Evolutionary conservation across 1,284 basidiomycete genomes (phyloP).

Genomic region (Malassezia cuniculi): DNA sequence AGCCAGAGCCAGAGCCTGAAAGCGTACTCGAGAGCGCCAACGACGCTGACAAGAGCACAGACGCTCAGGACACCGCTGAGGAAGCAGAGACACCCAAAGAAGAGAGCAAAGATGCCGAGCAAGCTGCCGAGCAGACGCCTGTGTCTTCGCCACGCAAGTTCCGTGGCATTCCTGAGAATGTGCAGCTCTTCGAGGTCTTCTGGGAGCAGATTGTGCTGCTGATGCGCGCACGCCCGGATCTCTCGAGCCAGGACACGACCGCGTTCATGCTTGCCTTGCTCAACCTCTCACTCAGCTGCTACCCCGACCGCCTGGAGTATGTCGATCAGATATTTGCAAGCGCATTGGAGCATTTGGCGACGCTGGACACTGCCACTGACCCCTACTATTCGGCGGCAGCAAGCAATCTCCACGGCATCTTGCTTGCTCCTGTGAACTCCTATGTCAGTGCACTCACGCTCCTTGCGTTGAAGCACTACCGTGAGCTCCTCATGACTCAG

Average conservation of each 20-base stretch:
- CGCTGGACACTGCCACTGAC: constrained; percentile 19
- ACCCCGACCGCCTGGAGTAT: constrained; percentile 43
- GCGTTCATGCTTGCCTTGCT: constrained; percentile 38
- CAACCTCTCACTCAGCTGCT: constrained; percentile 41
- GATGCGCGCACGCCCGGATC: constrained; percentile 40
- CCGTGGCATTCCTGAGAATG: constrained; percentile 41
- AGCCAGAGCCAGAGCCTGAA: too few species aligned
- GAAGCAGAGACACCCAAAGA: constrained; percentile 13
- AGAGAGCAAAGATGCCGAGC: constrained; percentile 3
- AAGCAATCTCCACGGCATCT: constrained; percentile 31
- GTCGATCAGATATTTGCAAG: constrained; percentile 44
- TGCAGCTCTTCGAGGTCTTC: constrained; percentile 43
- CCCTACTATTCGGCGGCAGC: constrained; percentile 24
- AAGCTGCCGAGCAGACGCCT: constrained; percentile 10
- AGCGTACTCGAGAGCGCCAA: neutral
- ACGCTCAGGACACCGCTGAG: constrained; percentile 9
- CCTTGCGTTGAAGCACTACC: constrained; percentile 37
- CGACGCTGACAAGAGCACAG: neutral
- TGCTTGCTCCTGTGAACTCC: constrained; percentile 38
- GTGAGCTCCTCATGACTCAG: constrained; percentile 30
- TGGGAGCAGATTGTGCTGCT: constrained; percentile 44
- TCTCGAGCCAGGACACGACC: constrained; percentile 40
- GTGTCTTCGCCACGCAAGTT: constrained; percentile 32
- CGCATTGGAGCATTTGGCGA: constrained; percentile 23
- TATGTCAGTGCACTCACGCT: constrained; percentile 38